These are phyloP conservation scores for Tolypocladium inflatum DNA, from an alignment of 2,329 filamentous ascomycete species.

Conservation along the genomic window DNA sequence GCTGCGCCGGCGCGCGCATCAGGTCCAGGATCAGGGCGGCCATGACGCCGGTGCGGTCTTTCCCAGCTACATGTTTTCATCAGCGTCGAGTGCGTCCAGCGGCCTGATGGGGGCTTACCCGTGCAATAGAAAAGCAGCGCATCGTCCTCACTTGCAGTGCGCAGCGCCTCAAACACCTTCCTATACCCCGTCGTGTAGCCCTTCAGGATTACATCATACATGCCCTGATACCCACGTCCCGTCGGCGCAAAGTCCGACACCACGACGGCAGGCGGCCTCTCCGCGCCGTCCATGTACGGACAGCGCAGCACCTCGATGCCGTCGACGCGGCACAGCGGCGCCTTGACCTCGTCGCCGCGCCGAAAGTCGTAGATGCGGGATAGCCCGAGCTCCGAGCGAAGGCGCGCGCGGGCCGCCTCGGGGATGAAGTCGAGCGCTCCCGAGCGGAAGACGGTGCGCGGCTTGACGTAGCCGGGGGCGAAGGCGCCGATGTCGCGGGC, in stretches of 20 bases:
- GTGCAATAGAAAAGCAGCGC: background rate
- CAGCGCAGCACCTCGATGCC: background rate
- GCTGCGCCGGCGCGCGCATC: background rate
- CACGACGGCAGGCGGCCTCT: background rate
- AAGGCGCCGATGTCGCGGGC: background rate
- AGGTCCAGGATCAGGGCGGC: background rate
- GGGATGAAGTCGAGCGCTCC: background rate
- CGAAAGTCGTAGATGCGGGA: background rate
- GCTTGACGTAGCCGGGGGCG: background rate
- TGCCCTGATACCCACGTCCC: background rate
- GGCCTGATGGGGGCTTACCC: background rate
- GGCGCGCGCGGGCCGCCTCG: background rate
- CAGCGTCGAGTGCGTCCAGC: too few relatives aligned
- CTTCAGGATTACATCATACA: background rate
- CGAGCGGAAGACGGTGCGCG: background rate
- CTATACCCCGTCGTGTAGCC: conserved; percentile 1
- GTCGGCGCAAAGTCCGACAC: background rate
- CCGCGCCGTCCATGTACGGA: background rate
- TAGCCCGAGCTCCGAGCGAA: background rate
- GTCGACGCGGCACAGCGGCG: background rate
- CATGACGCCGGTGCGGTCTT: background rate
- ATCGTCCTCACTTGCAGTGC: background rate
- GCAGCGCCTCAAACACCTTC: background rate
- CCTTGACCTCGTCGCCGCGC: background rate
- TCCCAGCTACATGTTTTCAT: background rate